phyloP scores from a whole-genome alignment of 2,329 filamentous ascomycete species.

The Exophiala calicioides region DNA sequence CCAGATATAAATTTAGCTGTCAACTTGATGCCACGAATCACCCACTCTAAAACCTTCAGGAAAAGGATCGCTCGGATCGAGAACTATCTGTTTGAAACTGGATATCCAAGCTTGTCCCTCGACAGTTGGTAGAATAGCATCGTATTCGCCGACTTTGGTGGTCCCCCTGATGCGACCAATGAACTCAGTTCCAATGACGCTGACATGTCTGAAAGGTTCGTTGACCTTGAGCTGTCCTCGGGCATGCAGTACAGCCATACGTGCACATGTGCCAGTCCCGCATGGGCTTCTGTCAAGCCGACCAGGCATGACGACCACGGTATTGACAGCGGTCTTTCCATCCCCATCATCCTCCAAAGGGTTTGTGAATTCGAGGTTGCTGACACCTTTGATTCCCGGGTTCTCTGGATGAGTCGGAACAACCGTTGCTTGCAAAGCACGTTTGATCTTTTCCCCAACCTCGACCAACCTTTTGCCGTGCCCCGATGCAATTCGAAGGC shows the following conservation, averaged over 20 bases:
- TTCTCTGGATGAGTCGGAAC: conserved; percentile 49
- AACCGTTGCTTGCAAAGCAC: conserved; percentile 38
- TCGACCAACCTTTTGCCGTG: conserved; percentile 42
- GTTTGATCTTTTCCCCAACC: conserved; percentile 47
- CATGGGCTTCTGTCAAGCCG: conserved; percentile 51
- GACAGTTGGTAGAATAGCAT: conserved; percentile 45
- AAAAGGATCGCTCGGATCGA: conserved; percentile 49
- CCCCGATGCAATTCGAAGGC: conserved; percentile 38
- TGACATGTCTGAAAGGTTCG: conserved; percentile 43
- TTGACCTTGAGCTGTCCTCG: conserved; percentile 41
- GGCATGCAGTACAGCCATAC: conserved; percentile 48
- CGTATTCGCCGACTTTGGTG: conserved; percentile 42
- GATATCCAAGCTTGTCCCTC: conserved; percentile 52
- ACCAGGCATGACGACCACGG: conserved; percentile 49
- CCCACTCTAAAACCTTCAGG: conserved; percentile 45
- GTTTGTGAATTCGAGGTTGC: conserved; percentile 42
- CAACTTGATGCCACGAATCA: conserved; percentile 33
- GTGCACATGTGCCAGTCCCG: conserved; percentile 48
- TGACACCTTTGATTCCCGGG: conserved; percentile 44
- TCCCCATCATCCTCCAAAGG: conserved; percentile 31
- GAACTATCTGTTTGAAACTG: conserved; percentile 45
- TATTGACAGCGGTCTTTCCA: conserved; percentile 40
- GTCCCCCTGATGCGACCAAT: conserved; percentile 40
- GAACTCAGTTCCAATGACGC: conserved; percentile 50
- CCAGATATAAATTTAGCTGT: too few relatives aligned